Evolutionary conservation across 805 yeast genomes (phyloP), one percentile per base, ranked within the genome.

Genomic region (Schwanniomyces sp.): DNA sequence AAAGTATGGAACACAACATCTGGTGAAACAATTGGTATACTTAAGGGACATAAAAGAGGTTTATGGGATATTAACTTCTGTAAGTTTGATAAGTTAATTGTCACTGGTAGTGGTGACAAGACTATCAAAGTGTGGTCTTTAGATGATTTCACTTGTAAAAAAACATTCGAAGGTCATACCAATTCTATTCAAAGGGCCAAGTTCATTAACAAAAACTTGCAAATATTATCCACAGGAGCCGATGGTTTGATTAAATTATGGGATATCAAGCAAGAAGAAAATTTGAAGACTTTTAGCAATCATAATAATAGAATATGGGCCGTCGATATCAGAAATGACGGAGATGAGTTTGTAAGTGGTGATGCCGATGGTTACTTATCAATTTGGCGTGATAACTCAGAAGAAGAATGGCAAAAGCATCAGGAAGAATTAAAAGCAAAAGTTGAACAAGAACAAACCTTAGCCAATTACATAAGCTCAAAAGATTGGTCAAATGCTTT

Each of bases 261-360:
- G 99, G 95, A 90, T 59, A 64, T 77, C 44, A 72, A 81, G 34
- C 63, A 69, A 14, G 69, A 80, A 9, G 99, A 94, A 59, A 81
- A 90, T 60, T 67, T 86, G 17, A 82, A 85, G 48, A 92, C 98
- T 0, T 75, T 91, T 42, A 98, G 92, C 67, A 85, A 85, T 57
- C 99, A 94, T 63, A 89, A 84, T 51, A 94, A 92, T 65, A 83
- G 96, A 69, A 89, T 94, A 43, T 94, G 99, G 99, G 88, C 97
- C 0, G 66, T 94, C 45, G 82, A 86, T 47, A 72, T 78, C 1
- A 76, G 81, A 50, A 69, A 81, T 30, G 87, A 85, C 56, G 92
- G 95, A 24, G 78, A 78, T 14, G 77, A 78, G 48, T 76, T 94
- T 48, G 80, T 89, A 0, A 81, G 88, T 49, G 98, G 97, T 0